These are phyloP conservation scores for Geranomyces michiganensis DNA, from an alignment of 192 early-diverging fungal species.

Conservation along the genomic window DNA sequence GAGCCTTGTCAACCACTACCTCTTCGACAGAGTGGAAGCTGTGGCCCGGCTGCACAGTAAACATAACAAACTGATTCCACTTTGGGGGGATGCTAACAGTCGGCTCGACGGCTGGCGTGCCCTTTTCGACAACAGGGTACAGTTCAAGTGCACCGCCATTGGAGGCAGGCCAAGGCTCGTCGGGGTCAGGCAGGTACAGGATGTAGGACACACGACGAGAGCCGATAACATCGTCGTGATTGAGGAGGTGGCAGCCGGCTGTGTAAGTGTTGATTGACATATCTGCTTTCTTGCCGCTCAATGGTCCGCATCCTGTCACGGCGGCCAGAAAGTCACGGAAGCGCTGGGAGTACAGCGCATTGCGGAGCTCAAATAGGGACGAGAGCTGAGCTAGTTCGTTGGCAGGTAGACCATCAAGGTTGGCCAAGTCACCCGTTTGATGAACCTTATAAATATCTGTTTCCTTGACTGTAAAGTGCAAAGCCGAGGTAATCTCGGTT, in stretches of 20 bases:
- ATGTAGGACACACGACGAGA: constrained; percentile 77
- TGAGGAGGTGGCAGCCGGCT: constrained; percentile 72
- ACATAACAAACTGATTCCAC: constrained; percentile 81
- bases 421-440: constrained; percentile 82
- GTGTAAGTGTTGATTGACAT: constrained; percentile 76
- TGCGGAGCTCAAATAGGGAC: constrained; percentile 62
- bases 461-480: constrained; percentile 81
- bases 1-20: constrained; percentile 57
- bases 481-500: constrained; percentile 59
- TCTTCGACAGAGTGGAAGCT: constrained; percentile 83
- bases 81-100: constrained; percentile 57
- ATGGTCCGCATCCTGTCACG: constrained; percentile 70
- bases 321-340: constrained; percentile 69
- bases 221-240: constrained; percentile 84
- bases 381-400: constrained; percentile 60
- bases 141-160: constrained; percentile 79
- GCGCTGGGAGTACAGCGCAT: constrained; percentile 73
- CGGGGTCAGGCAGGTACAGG: constrained; percentile 74
- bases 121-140: constrained; percentile 64
- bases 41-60: constrained; percentile 77
- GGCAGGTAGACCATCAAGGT: constrained; percentile 71
- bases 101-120: constrained; percentile 65
- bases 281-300: constrained; percentile 69
- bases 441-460: constrained; percentile 84
- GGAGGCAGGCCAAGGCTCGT: constrained; percentile 60